Base-by-base conservation (phyloP, 352 stramenopile genomes). In the Phytopythium montanum region DNA sequence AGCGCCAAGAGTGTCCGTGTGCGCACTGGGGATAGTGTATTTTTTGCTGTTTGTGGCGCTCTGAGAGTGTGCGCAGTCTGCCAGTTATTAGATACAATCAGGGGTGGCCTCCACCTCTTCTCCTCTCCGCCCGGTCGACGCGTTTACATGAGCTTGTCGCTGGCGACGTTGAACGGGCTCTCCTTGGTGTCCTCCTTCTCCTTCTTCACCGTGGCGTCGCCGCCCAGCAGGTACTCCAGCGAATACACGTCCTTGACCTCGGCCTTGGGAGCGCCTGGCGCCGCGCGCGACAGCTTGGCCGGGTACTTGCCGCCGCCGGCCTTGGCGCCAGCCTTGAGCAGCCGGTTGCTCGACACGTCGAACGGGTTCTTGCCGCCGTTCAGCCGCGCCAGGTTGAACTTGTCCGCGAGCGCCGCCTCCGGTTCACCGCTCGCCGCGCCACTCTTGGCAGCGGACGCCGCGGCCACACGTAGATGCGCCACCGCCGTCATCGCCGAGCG, bases 311-410 rank as follows among this genome's bases (percentile, higher is more conserved):
- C 62, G 39, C 28, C 62, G 29, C 49, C 71, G 23, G 39, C 39
- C 49, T 65, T 66, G 36, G 61, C 42, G 48, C 44, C 59, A 13
- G 70, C 49, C 31, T 81, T 78, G 13, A 87, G 61, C 53, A 90
- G 62, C 56, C 65, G 64, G 57, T 88, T 66, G 59, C 78, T 90
- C 54, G 71, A 71, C 42, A 87, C 78, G 26, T 83, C 51, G 60
- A 92, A 92, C 3, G 79, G 79, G 68, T 62, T 92, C 64, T 87
- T 88, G 61, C 79, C 81, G 45, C 60, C 78, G 55, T 90, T 90
- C 28, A 90, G 66, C 25, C 74, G 51, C 46, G 76, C 76, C 46
- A 90, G 58, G 38, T 79, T 87, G 58, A 90, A 90, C 62, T 88
- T 88, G 49, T 81, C 67, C 21, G 59, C 60, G 28, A 90, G 72